Base-by-base conservation (phyloP, 768 basidiomycete genomes). In the Mycena leptocephala region DNA sequence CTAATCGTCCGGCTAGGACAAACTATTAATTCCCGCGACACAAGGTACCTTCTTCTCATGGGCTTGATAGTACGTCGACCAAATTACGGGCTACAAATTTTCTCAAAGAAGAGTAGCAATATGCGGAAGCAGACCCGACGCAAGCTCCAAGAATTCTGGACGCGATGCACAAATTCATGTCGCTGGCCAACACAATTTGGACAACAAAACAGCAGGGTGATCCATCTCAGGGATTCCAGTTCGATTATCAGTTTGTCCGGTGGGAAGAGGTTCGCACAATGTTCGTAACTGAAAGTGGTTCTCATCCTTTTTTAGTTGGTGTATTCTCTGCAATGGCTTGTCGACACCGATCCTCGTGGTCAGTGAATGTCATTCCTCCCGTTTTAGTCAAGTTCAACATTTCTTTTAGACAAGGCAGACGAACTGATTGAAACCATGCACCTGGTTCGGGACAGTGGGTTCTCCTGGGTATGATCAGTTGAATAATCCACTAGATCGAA, bases 341-440 rank as follows among this genome's bases (percentile, higher is more conserved):
- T 85, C 46, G 87, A 88, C 64, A 85, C 83, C n/a, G 83, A 84
- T 68, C 86, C 87, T 13, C 79, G 82, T 75, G 86, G 87, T 84
- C 73, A 37, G 58, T 72, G n/a, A 9, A 35, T 46, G 14, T 30
- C n/a, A 14, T n/a, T 51, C 24, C 18, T 32, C 26, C 18, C 16
- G 37, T 22, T 71, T 24, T 5, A 41, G 24, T 37, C n/a, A 53
- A 63, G 37, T 33, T 41, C 16, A 73, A 55, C 48, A 16, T 24
- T 22, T 59, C 35, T 63, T 59, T 0, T 61, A 87, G 86, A 84
- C 39, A 81, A 86, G 72, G 84, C 85, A 62, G 82, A 79, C 10
- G 72, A 83, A 58, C 79, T 88, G 14, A 82, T 88, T 9, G 86
- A 87, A 65, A 86, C 86, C 0, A 88, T 88, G 87, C 81, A 85